Evolutionary conservation across 108 stramenopile species (phyloP).

Genomic region (Discostella stelligeroides): DNA sequence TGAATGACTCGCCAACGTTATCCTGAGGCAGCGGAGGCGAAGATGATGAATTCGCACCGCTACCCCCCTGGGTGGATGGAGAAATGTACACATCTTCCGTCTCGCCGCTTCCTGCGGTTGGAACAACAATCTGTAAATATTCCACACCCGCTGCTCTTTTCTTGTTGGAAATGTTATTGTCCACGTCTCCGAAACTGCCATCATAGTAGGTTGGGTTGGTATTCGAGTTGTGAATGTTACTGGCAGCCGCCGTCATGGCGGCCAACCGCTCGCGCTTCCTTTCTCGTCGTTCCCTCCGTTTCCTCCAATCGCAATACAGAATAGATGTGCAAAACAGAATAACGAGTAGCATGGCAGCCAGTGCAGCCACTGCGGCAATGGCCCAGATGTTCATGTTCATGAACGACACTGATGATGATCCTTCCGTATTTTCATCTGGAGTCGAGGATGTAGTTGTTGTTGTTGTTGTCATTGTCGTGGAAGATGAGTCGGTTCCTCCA

Average conservation of each 20-base stretch:
- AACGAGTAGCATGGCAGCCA: conserved; percentile 44
- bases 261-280: conserved; percentile 12
- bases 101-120: conserved; percentile 19
- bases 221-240: no score
- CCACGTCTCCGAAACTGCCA: no score
- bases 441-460: no score
- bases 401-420: neutral
- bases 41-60: no score
- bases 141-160: neutral
- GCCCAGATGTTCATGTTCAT: conserved; percentile 31
- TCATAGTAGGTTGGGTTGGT: no score
- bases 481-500: no score
- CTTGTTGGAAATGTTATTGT: neutral
- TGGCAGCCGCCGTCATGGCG: neutral
- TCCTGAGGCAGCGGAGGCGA: no score
- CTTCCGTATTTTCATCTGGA: neutral
- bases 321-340: conserved; percentile 40
- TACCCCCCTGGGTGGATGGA: conserved; percentile 9
- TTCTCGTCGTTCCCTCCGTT: conserved; percentile 29
- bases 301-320: conserved; percentile 45
- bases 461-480: no score
- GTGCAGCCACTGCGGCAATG: conserved; percentile 41
- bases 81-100: conserved; percentile 19
- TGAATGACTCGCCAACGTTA: no score
- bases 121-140: neutral